Base-by-base conservation (phyloP, 2,329 filamentous ascomycete genomes). In the Fusarium napiforme region DNA sequence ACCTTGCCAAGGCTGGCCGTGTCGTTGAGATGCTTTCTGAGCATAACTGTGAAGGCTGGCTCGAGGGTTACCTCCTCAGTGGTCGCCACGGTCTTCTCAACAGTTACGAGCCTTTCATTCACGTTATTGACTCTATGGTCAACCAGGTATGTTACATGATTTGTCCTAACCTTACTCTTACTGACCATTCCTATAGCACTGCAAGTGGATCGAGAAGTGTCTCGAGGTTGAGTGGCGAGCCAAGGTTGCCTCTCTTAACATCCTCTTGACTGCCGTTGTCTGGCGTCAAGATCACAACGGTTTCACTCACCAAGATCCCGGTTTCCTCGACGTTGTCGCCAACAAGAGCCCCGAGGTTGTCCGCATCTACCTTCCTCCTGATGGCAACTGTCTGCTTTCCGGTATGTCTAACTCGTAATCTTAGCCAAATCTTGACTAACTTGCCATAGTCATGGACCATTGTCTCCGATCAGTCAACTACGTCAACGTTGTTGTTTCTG, bases 1-100 rank as follows among this genome's bases (percentile, higher is more conserved):
- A 95, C 77, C 84, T 95, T 30, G 87, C 90, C 10, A 87, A 85
- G 23, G 86, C 87, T 19, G 93, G 93, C 21, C 88, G 92, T 34
- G 93, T 95, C 40, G 95, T 95, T 92, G 93, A 95, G 81, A 95
- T 95, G 80, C 87, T 95, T n/a, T 93, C 90, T 23, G 93, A 95
- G 81, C 93, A 95, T 79, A 95, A 92, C 21, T 90, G 89, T 68
- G 93, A 95, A 81, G 93, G 92, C 32, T 95, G 93, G 93, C 85
- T 95, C 21, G 93, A 95, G 83, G 93, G 93, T 7, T 95, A 95
- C 79, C 83, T 93, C 46, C 86, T 95, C 6, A 93, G 90, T 61
- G 93, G 93, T 34, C 88, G 93, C 9, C 93, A 95, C 73, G 93
- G 93, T 18, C 80, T 95, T 67, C 87, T 95, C 67, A 95, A 94